Evolutionary conservation across 1,139 yeast genomes (phyloP).

Genomic region (Geotrichum fermentans): DNA sequence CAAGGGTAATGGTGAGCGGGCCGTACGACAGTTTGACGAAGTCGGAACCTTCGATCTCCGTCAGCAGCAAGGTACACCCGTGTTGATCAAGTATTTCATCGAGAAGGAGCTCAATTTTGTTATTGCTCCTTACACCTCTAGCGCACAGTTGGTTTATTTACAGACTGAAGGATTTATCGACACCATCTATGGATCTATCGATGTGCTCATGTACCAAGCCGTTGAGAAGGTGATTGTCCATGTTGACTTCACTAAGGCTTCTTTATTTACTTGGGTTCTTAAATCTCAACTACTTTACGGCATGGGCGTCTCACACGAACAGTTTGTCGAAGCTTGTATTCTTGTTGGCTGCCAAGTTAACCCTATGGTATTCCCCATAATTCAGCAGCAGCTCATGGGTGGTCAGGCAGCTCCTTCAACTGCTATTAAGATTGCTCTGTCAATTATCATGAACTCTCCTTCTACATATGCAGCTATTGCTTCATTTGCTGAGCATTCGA

Average conservation of each 20-base stretch:
- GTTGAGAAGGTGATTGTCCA: conserved; percentile 69
- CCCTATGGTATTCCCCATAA: conserved; percentile 56
- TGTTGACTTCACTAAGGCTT: conserved; percentile 56
- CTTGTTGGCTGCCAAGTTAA: conserved; percentile 70
- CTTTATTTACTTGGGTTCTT: conserved; percentile 59
- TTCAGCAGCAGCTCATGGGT: conserved; percentile 40
- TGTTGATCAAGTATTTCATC: conserved; percentile 55
- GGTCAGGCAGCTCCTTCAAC: conserved; percentile 31
- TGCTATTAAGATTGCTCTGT: conserved; percentile 17
- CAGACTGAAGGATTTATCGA: conserved; percentile 53
- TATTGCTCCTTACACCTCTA: conserved; percentile 78
- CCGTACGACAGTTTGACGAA: conserved; percentile 35
- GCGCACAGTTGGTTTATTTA: conserved; percentile 73
- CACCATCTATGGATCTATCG: conserved; percentile 81
- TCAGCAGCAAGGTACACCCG: conserved; percentile 39
- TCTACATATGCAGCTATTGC: conserved; percentile 41
- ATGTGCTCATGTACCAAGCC: conserved; percentile 55
- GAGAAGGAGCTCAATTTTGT: conserved; percentile 58
- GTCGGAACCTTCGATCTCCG: conserved; percentile 24
- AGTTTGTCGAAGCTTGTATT: conserved; percentile 67
- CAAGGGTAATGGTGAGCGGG: conserved; percentile 35
- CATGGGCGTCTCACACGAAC: conserved; percentile 54
- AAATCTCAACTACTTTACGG: conserved; percentile 56
- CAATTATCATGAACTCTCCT: conserved; percentile 12
- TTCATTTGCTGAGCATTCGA: conserved; percentile 31